These are phyloP conservation scores for Metarhizium album DNA, from an alignment of 2,329 filamentous ascomycete species.

Conservation along the genomic window DNA sequence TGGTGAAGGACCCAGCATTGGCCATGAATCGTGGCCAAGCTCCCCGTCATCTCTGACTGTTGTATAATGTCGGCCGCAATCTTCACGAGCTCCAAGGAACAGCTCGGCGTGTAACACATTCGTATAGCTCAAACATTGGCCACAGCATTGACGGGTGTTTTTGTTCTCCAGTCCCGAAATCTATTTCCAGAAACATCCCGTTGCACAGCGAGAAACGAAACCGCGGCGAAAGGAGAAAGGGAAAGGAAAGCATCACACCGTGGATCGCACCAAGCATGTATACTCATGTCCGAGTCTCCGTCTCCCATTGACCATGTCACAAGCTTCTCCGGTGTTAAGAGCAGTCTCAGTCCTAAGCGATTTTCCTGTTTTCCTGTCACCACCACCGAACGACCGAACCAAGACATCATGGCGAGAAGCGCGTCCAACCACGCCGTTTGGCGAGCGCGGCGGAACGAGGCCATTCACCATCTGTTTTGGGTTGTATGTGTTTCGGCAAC, in stretches of 20 bases:
- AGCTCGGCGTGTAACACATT: not conserved
- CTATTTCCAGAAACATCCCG: slow-evolving; percentile 2
- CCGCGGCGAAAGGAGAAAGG: not conserved
- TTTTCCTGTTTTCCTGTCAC: not conserved
- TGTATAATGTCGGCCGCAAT: not conserved
- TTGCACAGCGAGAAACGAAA: slow-evolving; percentile 8
- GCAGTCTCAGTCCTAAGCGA: slow-evolving; percentile 2
- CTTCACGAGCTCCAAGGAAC: not conserved
- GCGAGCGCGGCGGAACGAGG: slow-evolving; percentile 7
- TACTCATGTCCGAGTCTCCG: not conserved
- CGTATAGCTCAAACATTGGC: not conserved
- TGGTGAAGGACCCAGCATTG: not conserved
- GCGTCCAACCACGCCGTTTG: slow-evolving; percentile 8
- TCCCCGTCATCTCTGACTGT: not conserved
- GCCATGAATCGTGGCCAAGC: not conserved
- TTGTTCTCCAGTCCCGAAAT: not conserved
- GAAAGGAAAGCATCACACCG: not conserved
- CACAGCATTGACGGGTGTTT: not conserved
- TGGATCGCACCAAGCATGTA: not conserved
- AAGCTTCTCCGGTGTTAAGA: slow-evolving; percentile 4
- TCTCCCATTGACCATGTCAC: not conserved
- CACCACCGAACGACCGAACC: slow-evolving; percentile 4
- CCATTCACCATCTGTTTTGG: slow-evolving; percentile 6
- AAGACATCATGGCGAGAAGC: not conserved
- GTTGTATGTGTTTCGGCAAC: slow-evolving; percentile 25